phyloP scores from a whole-genome alignment of 2,329 filamentous ascomycete species.

The Tolypocladium sp. region DNA sequence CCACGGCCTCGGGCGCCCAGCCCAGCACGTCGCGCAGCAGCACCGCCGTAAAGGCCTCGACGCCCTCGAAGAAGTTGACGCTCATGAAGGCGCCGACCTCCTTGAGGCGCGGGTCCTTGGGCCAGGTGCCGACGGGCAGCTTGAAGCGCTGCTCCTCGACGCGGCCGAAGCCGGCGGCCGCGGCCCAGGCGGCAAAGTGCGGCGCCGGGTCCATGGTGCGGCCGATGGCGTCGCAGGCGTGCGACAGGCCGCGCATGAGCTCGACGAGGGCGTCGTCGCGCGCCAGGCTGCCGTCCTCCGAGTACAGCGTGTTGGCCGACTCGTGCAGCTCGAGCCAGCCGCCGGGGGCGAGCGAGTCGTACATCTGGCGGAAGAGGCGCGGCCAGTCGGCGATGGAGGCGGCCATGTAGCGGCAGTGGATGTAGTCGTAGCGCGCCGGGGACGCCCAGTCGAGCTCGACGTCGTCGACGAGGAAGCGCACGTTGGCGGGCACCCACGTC shows the following conservation, averaged over 20 bases:
- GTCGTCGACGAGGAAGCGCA: constrained; percentile 17
- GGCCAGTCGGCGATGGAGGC: constrained; percentile 20
- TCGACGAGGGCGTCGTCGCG: constrained; percentile 23
- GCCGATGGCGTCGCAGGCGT: constrained; percentile 17
- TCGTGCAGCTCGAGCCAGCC: constrained; percentile 39
- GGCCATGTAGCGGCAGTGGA: constrained; percentile 15
- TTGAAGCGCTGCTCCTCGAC: constrained; percentile 17
- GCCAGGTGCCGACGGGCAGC: constrained; percentile 30
- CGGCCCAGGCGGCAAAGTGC: constrained; percentile 16
- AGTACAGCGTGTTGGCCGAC: constrained; percentile 24
- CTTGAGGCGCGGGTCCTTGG: constrained; percentile 30
- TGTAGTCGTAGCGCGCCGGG: constrained; percentile 15
- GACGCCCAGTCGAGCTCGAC: constrained; percentile 14
- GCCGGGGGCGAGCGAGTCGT: constrained; percentile 31
- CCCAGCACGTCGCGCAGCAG: constrained; percentile 27
- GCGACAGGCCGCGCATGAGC: constrained; percentile 13
- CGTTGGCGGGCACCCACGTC: constrained; percentile 11
- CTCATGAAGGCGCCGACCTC: constrained; percentile 30
- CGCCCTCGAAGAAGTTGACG: constrained; percentile 24
- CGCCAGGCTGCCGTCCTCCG: constrained; percentile 28
- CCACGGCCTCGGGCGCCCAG: constrained; percentile 31
- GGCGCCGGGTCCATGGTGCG: constrained; percentile 20
- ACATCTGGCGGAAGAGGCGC: constrained; percentile 12
- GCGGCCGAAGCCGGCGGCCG: constrained; percentile 21
- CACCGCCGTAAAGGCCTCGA: constrained; percentile 27